Percentiles rank a stretch among this genome's conserved stretches.
Conservation (phyloP, 805 yeast genomes). For the Pichia pseudocactophila region DNA sequence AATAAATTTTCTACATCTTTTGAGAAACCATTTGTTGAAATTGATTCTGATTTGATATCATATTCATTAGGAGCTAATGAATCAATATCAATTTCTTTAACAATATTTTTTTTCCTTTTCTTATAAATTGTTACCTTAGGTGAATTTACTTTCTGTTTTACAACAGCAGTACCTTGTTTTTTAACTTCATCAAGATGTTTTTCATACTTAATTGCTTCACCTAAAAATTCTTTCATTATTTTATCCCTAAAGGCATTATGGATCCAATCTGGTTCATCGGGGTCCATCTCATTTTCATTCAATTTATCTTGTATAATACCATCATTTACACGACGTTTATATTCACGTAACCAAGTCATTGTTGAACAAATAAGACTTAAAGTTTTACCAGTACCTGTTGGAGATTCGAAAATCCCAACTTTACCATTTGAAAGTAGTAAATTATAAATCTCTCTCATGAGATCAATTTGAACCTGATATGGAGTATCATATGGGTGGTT, state of each 20-base stretch:
- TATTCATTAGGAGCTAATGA: conserved; percentile 26
- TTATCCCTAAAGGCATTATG: conserved; percentile 26
- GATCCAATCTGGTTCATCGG: conserved; percentile 37
- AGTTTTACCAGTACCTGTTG: conserved; percentile 94
- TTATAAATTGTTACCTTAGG: conserved; percentile 19
- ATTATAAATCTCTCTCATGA: conserved; percentile 70
- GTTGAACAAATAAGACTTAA: conserved; percentile 78
- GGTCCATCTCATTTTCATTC: conserved; percentile 26
- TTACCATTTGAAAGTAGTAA: conserved; percentile 46
- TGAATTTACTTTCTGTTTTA: conserved; percentile 21
- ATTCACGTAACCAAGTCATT: conserved; percentile 59
- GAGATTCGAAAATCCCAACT: conserved; percentile 81
- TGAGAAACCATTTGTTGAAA: conserved; percentile 21
- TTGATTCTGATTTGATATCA: conserved; percentile 22
- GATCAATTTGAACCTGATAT: conserved; percentile 63
- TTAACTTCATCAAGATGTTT: conserved; percentile 30
- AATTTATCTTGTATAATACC: conserved; percentile 8
- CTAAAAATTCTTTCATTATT: conserved; percentile 23
- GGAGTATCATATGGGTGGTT: conserved; percentile 72
- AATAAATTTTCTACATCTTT: conserved; percentile 43
- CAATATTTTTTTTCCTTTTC: conserved; percentile 14
- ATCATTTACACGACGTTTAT: conserved; percentile 10
- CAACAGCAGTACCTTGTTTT: conserved; percentile 19
- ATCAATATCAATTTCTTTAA: conserved; percentile 6
- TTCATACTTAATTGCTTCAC: conserved; percentile 33